Evolutionary conservation across 106 monocot genomes (phyloP).

Genomic region (Amphibolis antarctica): DNA sequence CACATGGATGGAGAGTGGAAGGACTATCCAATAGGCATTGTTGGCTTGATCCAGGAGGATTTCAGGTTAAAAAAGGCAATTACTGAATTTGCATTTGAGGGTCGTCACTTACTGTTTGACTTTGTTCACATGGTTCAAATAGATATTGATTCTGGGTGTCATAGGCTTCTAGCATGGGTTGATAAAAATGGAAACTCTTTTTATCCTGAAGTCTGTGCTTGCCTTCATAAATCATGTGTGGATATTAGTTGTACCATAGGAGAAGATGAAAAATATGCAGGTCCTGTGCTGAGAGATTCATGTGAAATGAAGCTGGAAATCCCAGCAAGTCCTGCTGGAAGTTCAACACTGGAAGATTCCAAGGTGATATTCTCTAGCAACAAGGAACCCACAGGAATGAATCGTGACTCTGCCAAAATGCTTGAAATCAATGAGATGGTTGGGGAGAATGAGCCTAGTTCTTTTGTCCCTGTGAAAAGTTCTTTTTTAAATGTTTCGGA

Average conservation of each 20-base stretch:
- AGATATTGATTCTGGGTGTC: conserved; percentile 26
- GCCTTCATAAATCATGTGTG: conserved; percentile 1
- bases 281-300: conserved; percentile 23
- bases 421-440: conserved; percentile 23
- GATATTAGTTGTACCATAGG: background rate
- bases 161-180: conserved; percentile 65
- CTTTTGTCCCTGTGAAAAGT: conserved; percentile 18
- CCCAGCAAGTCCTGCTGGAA: conserved; percentile 37
- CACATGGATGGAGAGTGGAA: conserved; percentile 49
- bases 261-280: conserved; percentile 6
- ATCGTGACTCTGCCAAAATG: conserved; percentile 6
- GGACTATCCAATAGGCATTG: conserved; percentile 31
- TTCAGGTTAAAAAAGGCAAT: conserved; percentile 46
- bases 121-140: conserved; percentile 68
- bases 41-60: conserved; percentile 20
- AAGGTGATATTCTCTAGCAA: conserved; percentile 11
- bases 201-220: conserved; percentile 24
- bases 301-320: conserved; percentile 12
- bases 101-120: conserved; percentile 42
- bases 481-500: conserved; percentile 1
- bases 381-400: conserved; percentile 13
- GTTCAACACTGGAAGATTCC: conserved; percentile 26
- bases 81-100: conserved; percentile 28
- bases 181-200: conserved; percentile 43
- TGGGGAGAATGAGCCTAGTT: conserved; percentile 51